These are phyloP conservation scores for Tuber magnatum DNA, from an alignment of 495 filamentous ascomycete genomes.

Conservation along the genomic window DNA sequence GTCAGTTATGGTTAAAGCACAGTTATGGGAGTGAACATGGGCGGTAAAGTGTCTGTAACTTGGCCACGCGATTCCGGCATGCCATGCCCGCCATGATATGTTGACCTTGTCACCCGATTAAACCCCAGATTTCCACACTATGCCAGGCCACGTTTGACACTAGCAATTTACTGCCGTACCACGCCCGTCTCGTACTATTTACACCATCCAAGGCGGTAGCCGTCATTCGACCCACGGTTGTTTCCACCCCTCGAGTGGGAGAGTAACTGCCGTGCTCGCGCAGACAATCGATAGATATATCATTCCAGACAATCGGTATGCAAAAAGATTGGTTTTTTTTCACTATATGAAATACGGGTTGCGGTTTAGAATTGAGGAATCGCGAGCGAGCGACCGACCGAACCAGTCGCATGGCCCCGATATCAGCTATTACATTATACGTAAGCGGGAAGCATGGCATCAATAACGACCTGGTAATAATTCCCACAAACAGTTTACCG, in stretches of 20 bases:
- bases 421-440: not conserved
- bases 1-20: not conserved
- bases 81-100: not conserved
- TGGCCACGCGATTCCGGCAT: not conserved
- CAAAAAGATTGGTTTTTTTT: not conserved
- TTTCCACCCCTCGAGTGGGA: not conserved
- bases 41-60: not conserved
- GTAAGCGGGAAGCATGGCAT: conserved; percentile 13
- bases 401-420: not conserved
- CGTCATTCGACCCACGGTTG: not conserved
- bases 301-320: no score
- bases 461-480: conserved; percentile 3
- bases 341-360: not conserved
- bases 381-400: not conserved
- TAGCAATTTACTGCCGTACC: not conserved
- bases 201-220: not conserved
- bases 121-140: not conserved
- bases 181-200: not conserved
- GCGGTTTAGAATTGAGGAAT: not conserved
- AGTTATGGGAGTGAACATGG: not conserved
- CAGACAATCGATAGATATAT: not conserved
- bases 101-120: no score
- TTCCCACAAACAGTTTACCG: not conserved
- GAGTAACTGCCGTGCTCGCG: not conserved
- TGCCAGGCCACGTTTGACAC: not conserved